Evolutionary conservation across 2,329 filamentous ascomycete species (phyloP), one percentile per base, ranked within the genome.

Genomic region (Colletotrichum brevisporum): DNA sequence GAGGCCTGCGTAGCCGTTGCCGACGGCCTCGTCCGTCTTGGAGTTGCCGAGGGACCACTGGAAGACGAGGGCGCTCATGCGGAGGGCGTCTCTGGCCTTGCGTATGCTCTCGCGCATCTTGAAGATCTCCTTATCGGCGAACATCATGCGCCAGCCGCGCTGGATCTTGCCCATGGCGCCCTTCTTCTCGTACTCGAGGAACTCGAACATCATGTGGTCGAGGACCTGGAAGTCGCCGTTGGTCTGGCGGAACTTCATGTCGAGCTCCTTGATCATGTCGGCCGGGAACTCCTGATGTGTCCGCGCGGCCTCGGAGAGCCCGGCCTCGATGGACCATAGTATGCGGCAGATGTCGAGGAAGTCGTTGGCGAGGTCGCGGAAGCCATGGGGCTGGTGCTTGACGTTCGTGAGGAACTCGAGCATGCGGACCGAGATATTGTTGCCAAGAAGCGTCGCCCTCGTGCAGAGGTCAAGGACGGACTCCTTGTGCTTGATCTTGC

Each of bases 271-370:
- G 36, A 88, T 82, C 77, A 92, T 87, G 63, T 92, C 90, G 5
- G 79, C 74, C 0, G 90, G 89, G 18, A 92, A 84, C 16, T 83
- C 80, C 71, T 88, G 86, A 16, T 82, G 80, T 21, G 82, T 83
- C 48, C 83, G 82, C 36, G 82, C 78, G 52, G 83, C 85, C 73
- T 89, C 86, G n/a, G 80, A 78, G 61, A 93, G 83, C 5, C 91
- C 91, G 24, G 88, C 86, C 77, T 92, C 90, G 70, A 92, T 89
- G n/a, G 88, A 87, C 83, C 90, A 91, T 50, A 93, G 82, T 50
- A 90, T 87, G 62, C 89, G 86, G 76, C 88, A 91, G 5, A 89
- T 88, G 64, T 92, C 90, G 67, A 93, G 84, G 74, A 92, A 92
- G 71, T 91, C 89, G 70, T 86, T 85, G 10, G 90, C 89, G 21